Conservation (phyloP, 176 grass and related monocot species). For the Zoysia pacifica region DNA sequence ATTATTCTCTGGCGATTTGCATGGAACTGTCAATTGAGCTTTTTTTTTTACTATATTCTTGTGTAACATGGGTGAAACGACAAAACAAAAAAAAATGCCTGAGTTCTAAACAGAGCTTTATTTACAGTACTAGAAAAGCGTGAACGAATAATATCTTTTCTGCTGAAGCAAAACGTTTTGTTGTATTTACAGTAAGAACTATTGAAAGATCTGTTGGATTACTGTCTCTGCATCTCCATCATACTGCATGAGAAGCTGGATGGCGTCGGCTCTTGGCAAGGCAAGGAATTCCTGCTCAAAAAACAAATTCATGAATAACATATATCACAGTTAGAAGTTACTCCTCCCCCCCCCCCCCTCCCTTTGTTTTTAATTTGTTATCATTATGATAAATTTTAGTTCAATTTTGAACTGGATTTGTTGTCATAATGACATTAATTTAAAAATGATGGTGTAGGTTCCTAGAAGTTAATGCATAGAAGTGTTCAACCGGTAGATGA, state of each 20-base stretch:
- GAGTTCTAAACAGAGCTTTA: constrained; percentile 29
- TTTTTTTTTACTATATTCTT: constrained; percentile 16
- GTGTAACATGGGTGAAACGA: not conserved
- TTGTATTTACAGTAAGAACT: constrained; percentile 48
- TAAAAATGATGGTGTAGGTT: too few species aligned
- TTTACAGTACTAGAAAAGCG: constrained; percentile 20
- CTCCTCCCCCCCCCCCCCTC: too few species aligned
- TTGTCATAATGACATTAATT: too few species aligned
- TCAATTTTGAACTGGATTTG: too few species aligned
- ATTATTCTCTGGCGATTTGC: constrained; percentile 13
- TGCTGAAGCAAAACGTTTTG: constrained; percentile 5
- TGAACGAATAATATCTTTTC: constrained; percentile 41
- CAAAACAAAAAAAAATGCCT: not conserved
- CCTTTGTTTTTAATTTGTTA: too few species aligned
- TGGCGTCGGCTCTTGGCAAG: constrained; percentile 87
- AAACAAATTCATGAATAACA: not conserved
- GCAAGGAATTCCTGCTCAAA: constrained; percentile 87
- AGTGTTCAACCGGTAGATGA: not conserved
- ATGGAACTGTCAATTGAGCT: not conserved
- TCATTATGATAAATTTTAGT: too few species aligned
- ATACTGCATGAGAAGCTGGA: constrained; percentile 89
- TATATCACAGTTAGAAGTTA: too few species aligned
- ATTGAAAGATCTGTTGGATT: constrained; percentile 96
- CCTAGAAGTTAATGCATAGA: not conserved
- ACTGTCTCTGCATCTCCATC: constrained; percentile 85